Base-by-base conservation (phyloP, 148 eudicot species). In the Gaultheria prostrata region DNA sequence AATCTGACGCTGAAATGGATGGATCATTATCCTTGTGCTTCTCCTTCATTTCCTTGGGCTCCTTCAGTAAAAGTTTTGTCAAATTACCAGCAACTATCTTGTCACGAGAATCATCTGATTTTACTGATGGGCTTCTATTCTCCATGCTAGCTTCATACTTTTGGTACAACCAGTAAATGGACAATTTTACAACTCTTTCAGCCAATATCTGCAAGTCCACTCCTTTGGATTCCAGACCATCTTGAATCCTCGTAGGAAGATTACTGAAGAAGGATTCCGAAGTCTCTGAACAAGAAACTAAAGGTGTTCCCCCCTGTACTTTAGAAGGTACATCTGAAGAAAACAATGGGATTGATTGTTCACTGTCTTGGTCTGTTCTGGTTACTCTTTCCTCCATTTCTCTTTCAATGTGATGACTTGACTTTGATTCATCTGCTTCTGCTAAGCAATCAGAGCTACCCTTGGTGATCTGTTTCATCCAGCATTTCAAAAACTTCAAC, bases 401-500 rank as follows among this genome's bases (percentile, higher is more conserved):
- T 43, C 82, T 86, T 59, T 17, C 56, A 13, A n/a, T 79, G 6
- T 26, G 85, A 67, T 72, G 81, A 33, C 79, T 20, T 69, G 72
- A 78, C 73, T 88, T 87, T 26, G 80, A 84, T 74, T 84, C 82
- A 78, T 82, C 80, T 77, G 85, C 82, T 82, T 74, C 63, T 54
- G 56, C 75, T 28, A 76, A 75, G 57, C 56, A 26, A 83, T 33
- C 51, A 11, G 32, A 51, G 48, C 65, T 83, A 21, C 43, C 85
- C 81, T 87, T 90, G 39, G 78, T 82, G 30, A 93, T 87, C 88
- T 96, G 97, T 82, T 92, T 94, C 90, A 92, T 91, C 99, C 99
- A 96, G 89, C 98, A 94, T 85, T 88, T 92, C 26, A 96, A 79
- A 88, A 96, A 94, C 88, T 92, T 94, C 80, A 94, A 87, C 93